A percentile compares a stretch with the other conserved stretches of the same genome.
Conservation (phyloP, 345 rosid species). For the Gossypium mustelinum region DNA sequence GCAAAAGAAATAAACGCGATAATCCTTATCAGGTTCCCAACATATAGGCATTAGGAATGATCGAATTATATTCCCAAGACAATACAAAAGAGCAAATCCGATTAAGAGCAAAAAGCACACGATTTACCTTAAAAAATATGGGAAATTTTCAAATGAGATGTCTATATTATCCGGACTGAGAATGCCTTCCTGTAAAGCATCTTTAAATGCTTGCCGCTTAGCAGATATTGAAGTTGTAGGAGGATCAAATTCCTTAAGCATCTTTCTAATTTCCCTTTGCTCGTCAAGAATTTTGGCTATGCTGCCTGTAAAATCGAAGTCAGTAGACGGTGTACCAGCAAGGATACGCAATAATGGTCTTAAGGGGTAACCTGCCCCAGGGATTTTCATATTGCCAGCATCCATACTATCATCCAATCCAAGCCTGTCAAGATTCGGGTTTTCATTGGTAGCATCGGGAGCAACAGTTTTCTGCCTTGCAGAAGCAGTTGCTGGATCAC, state of each 20-base stretch:
- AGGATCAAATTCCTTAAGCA: constrained; percentile 49
- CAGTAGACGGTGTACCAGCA: constrained; percentile 49
- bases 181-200: constrained; percentile 64
- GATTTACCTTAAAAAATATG: constrained; percentile 76
- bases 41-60: neutral
- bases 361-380: constrained; percentile 52
- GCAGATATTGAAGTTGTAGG: constrained; percentile 42
- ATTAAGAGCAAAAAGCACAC: neutral
- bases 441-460: constrained; percentile 48
- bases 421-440: constrained; percentile 38
- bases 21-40: neutral
- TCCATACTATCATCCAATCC: constrained; percentile 53
- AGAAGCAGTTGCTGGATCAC: constrained; percentile 48
- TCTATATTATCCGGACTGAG: constrained; percentile 58
- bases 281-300: constrained; percentile 64
- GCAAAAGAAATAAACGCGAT: neutral
- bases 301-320: constrained; percentile 47
- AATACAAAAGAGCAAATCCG: neutral
- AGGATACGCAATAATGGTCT: constrained; percentile 64
- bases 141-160: constrained; percentile 72
- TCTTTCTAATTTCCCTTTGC: constrained; percentile 45
- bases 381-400: constrained; percentile 44
- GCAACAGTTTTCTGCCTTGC: constrained; percentile 49
- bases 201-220: constrained; percentile 66
- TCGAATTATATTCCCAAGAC: neutral